Evolutionary conservation across 208 protist genomes (phyloP).

Genomic region (Leishmania tarentolae): DNA sequence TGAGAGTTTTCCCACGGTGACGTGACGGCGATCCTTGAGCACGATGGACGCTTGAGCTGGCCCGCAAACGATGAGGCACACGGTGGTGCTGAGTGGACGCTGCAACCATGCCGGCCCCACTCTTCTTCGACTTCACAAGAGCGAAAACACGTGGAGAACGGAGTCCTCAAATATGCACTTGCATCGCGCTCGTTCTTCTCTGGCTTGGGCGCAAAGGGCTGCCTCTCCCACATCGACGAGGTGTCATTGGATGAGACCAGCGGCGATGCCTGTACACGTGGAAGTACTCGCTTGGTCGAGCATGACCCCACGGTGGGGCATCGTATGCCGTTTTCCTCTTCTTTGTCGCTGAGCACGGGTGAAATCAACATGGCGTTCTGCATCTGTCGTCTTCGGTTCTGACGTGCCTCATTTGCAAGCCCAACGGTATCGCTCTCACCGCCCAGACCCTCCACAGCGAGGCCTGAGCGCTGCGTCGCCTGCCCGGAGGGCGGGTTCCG

Average conservation of each 20-base stretch:
- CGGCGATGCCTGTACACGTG: not conserved
- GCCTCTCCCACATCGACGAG: not conserved
- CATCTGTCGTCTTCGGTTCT: not conserved
- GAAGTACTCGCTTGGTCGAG: not conserved
- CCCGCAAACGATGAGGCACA: slow-evolving; percentile 3
- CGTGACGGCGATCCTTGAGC: not conserved
- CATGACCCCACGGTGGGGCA: not conserved
- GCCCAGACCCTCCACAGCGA: not conserved
- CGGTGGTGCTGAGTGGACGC: not conserved
- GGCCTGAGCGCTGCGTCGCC: not conserved
- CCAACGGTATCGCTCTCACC: not conserved
- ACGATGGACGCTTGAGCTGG: not conserved
- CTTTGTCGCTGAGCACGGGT: not conserved
- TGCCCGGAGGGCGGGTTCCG: not conserved
- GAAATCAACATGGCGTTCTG: slow-evolving; percentile 1
- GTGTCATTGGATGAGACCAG: not conserved
- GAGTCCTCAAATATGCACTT: not conserved
- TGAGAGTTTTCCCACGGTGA: not conserved
- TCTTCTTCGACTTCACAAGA: not conserved
- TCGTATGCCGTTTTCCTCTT: not conserved
- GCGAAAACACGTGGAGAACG: no score
- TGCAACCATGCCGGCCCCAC: not conserved
- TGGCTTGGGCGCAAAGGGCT: not conserved
- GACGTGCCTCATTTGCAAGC: not conserved
- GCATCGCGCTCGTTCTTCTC: not conserved